Evolutionary conservation across 441 rosid species (phyloP), one percentile per base, ranked within the genome.

Genomic region (Aleurites moluccanus): DNA sequence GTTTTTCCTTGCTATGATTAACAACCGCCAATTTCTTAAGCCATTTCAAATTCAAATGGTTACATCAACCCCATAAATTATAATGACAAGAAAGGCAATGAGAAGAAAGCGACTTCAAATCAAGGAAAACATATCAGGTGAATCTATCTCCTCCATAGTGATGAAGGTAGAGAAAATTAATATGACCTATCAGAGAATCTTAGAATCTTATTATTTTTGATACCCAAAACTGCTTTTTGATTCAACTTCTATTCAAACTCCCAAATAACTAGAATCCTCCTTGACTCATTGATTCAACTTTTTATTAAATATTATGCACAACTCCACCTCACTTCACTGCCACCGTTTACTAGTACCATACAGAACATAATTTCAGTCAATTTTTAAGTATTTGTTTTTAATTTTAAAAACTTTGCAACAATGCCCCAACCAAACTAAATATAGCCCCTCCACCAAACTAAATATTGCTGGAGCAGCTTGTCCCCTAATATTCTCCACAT

Each of bases 161-260:
- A 15, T 6, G 33, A 66, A 20, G 42, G 6, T 15, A 74, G 64
- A 73, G 23, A 40, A 61, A 49, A 6, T 21, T 3, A 73, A 35
- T 20, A 50, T 64, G 27, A n/a, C 20, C 61, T 38, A 18, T 15
- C 40, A 25, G 44, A 70, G 27, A 62, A 72, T 45, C 35, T n/a
- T 23, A 25, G 55, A 64, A 76, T 76, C 33, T 35, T 62, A 44
- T 47, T 21, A 53, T 70, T 55, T 70, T 70, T 69, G 56, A 70
- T 76, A 52, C 74, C 40, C 18, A 62, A 53, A 44, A 42, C 49
- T 49, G 28, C 35, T 38, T 18, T n/a, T n/a, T 4, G 8, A 38
- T 38, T 73, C 44, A 60, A 20, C 38, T 61, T 66, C 44, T 2
- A 60, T 23, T 55, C 27, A 55, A 38, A 40, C 15, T 7, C 30